Evolutionary conservation across 306 rosid species (phyloP), one percentile per base, ranked within the genome.

Genomic region (Glycine soja): DNA sequence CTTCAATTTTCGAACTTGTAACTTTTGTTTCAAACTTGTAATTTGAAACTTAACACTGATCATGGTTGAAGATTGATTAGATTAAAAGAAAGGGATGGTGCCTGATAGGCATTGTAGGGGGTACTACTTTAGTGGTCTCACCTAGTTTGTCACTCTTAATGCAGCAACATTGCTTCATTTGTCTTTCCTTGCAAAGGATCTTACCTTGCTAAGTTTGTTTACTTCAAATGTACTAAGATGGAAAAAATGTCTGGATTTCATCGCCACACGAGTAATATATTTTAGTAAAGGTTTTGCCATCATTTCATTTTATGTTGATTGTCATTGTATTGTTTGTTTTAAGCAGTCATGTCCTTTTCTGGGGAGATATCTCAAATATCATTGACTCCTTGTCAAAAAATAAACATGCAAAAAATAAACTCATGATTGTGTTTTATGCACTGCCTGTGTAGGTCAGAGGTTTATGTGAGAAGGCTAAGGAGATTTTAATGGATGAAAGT

Each of bases 401-500:
- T 18, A 24, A 46, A 61, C 68, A 46, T 63, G n/a, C 9, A 74
- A 66, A 47, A 43, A 59, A 18, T 63, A 81, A 50, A 76, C 52
- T 45, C 43, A 70, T 74, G 32, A 53, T 70, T 45, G 30, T 57
- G 81, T 87, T 75, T 85, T 57, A 42, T 77, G 83, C 80, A 54
- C 11, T 83, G 70, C 72, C 43, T 89, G 80, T 89, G 80, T 77
- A 93, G 99, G 99, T 96, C 82, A 92, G 87, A 87, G 86, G 42
- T 68, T 88, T 96, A 81, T 92, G 98, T 16, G 99, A 92, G 85
- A 93, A 96, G 82, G 99, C 98, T 11, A 96, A 90, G 86, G 99
- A 96, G 87, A 89, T 93, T 67, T 84, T 96, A 85, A 93, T 92
- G 97, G 97, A 89, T 73, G 99, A 93, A 84, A 96, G 98, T 87